Conservation (phyloP, 345 rosid genomes). For the Dovyalis caffra region DNA sequence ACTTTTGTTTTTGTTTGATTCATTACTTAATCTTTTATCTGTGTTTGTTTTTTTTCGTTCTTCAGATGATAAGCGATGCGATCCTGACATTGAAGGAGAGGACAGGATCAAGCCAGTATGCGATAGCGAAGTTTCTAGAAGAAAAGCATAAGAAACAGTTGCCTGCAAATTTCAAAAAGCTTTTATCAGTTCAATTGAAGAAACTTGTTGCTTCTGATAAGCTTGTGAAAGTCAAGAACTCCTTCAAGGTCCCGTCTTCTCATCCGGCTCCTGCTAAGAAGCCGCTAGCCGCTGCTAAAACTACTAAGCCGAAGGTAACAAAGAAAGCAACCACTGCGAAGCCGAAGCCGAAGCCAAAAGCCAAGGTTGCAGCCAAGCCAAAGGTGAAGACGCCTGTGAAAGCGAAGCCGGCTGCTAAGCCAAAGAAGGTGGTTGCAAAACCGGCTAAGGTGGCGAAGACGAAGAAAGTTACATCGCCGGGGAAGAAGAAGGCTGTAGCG, state of each 20-base stretch:
- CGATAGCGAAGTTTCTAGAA: conserved; percentile 26
- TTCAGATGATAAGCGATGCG: conserved; percentile 31
- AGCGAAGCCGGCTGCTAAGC: neutral
- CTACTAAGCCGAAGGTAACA: neutral
- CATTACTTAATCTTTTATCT: neutral
- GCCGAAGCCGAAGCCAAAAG: conserved; percentile 9
- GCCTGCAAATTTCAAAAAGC: conserved; percentile 26
- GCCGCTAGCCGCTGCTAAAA: neutral
- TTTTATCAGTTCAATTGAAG: conserved; percentile 16
- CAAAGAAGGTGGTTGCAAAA: conserved; percentile 1
- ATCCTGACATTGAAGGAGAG: conserved; percentile 25
- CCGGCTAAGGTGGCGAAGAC: neutral
- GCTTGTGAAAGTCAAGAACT: conserved; percentile 27
- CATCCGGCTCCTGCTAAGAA: conserved; percentile 7
- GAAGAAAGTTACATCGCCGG: neutral
- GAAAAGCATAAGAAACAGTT: conserved; percentile 18
- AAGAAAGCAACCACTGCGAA: neutral
- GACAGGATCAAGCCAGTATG: conserved; percentile 33
- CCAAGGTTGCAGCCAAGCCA: neutral
- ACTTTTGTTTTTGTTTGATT: no score
- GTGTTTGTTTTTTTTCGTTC: no score
- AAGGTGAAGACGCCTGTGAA: conserved; percentile 8
- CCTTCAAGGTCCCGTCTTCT: conserved; percentile 19
- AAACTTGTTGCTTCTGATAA: conserved; percentile 21
- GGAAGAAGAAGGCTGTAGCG: conserved; percentile 2